Evolutionary conservation across 2,329 filamentous ascomycete species (phyloP).

Genomic region (Venturia asperata): DNA sequence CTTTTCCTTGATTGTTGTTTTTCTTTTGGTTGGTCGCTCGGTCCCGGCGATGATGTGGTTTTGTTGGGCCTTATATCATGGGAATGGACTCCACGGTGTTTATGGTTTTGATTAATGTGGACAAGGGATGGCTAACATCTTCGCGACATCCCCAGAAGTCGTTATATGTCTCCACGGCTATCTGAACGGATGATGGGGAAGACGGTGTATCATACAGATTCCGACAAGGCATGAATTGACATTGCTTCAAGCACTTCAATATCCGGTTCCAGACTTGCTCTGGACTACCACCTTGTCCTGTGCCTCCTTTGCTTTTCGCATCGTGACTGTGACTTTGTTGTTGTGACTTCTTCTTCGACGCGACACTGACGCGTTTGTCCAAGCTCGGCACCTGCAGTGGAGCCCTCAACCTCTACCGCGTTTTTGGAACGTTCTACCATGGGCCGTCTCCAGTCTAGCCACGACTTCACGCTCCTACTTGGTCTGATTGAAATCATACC

Average conservation of each 20-base stretch:
- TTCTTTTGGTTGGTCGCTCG: constrained; percentile 45
- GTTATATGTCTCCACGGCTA: constrained; percentile 17
- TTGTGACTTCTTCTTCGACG: background rate
- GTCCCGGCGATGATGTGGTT: constrained; percentile 28
- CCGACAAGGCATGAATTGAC: constrained; percentile 18
- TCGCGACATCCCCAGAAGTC: constrained; percentile 12
- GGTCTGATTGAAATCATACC: background rate
- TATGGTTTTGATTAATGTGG: constrained; percentile 17
- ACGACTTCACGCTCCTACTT: too few relatives aligned
- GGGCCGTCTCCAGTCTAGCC: too few relatives aligned
- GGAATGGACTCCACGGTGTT: constrained; percentile 15
- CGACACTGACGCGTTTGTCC: constrained; percentile 1
- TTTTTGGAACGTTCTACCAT: background rate
- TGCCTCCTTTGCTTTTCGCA: background rate
- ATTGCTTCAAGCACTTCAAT: constrained; percentile 20
- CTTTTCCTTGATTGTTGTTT: constrained; percentile 38
- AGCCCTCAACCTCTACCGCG: background rate
- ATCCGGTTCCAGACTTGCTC: constrained; percentile 18
- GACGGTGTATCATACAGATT: constrained; percentile 18
- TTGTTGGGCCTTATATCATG: constrained; percentile 21
- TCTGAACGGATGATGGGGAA: background rate
- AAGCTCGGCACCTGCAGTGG: background rate
- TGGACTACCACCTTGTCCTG: constrained; percentile 17
- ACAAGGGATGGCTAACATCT: constrained; percentile 16
- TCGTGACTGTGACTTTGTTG: background rate